These are phyloP conservation scores for Ogataea henricii DNA, from an alignment of 805 yeast species.

Conservation along the genomic window DNA sequence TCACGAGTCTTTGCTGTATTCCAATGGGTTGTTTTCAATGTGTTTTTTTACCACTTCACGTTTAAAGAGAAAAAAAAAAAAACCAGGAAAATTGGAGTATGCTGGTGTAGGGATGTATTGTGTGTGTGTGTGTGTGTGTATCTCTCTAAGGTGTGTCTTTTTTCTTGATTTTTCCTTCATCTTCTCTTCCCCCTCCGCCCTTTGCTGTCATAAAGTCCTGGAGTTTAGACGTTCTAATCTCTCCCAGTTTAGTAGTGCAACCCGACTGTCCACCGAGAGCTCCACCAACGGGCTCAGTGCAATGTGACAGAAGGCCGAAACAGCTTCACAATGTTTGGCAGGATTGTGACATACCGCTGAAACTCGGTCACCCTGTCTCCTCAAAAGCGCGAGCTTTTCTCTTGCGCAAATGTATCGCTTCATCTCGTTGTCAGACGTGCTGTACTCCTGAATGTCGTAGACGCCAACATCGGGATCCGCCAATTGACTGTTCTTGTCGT, in stretches of 20 bases:
- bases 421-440: background rate
- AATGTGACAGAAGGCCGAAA: background rate
- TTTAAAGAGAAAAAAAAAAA: background rate
- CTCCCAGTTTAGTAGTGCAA: slow-evolving; percentile 7
- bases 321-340: background rate
- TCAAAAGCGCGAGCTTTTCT: slow-evolving; percentile 1
- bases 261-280: background rate
- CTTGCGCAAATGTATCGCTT: background rate
- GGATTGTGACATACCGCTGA: slow-evolving; percentile 9
- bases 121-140: background rate
- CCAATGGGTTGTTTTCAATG: background rate
- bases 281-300: slow-evolving; percentile 1
- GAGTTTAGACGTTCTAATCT: background rate
- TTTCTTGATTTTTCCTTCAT: no score
- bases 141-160: no score
- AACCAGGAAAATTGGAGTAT: background rate
- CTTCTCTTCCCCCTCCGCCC: no score
- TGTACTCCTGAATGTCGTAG: no score
- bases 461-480: no score
- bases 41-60: background rate
- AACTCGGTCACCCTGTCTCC: background rate
- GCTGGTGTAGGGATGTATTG: slow-evolving; percentile 5
- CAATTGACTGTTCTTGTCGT: no score
- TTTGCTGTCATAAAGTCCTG: background rate
- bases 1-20: background rate